Evolutionary conservation across 345 rosid species (phyloP).

Genomic region (Jatropha curcas): DNA sequence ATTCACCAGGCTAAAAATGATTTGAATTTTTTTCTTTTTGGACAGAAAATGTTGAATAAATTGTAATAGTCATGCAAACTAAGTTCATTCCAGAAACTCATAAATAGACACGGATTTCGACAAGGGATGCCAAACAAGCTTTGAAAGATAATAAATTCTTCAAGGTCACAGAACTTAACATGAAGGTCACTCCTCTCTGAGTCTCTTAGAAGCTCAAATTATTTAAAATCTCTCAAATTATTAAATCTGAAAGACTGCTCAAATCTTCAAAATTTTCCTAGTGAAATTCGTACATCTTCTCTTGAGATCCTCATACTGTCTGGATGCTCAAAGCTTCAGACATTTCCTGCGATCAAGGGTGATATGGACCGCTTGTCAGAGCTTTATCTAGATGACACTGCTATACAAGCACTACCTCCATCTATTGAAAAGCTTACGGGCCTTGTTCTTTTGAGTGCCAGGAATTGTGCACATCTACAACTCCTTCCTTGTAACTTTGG

Average conservation of each 20-base stretch:
- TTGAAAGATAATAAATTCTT: background rate
- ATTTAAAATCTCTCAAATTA: background rate
- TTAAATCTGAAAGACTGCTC: conserved; percentile 6
- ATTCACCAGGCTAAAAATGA: no score
- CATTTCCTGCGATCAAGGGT: background rate
- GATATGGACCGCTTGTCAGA: no score
- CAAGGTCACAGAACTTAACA: background rate
- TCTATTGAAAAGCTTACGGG: no score
- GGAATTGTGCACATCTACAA: no score
- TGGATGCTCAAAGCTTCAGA: background rate
- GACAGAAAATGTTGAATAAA: no score
- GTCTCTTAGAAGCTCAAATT: background rate
- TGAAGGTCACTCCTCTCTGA: conserved; percentile 2
- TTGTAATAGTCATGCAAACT: background rate
- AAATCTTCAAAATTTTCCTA: background rate
- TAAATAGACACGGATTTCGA: background rate
- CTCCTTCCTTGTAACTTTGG: no score
- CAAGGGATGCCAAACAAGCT: background rate
- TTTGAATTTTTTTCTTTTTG: no score
- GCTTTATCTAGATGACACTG: no score
- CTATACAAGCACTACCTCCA: no score
- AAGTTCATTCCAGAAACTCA: background rate
- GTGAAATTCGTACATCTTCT: background rate
- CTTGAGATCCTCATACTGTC: background rate
- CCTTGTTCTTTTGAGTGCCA: no score